Evolutionary conservation across 345 rosid genomes (phyloP), one percentile per base, ranked within the genome.

Genomic region (Citrus unshiu): DNA sequence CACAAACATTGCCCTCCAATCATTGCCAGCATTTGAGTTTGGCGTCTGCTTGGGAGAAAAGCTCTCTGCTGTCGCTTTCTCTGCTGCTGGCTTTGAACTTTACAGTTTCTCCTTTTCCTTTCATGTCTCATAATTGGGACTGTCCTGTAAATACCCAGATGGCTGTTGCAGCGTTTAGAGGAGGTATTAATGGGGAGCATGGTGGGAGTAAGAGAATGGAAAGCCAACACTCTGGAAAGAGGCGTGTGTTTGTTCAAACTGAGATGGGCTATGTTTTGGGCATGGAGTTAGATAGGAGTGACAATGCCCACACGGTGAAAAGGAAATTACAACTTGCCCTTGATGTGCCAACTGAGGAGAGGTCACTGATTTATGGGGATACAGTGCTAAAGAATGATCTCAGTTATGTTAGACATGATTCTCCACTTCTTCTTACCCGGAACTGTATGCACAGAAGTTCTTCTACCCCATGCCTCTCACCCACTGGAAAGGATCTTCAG

Each of bases 201-300:
- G 75, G 80, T 62, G 83, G 59, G 78, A 89, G 84, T 49, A 84
- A 72, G 37, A 83, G 79, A 66, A 81, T 58, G 78, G 88, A 82
- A 90, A 85, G 92, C 24, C 83, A 81, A n/a, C 84, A 85, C 83
- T 67, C 90, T 24, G 89, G 89, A 14, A 64, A 88, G 77, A 89
- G 92, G 77, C 84, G 92, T 62, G 91, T 91, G 16, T 91, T 91
- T 39, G 92, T 91, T 66, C 92, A 91, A 69, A 91, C 94, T 2
- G 92, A 91, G 81, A 88, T 88, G 10, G 92, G 94, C 8, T 91
- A 87, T 85, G 92, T 91, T 58, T 79, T 91, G 79, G 90, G 90
- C 13, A 79, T 91, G 87, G 92, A 91, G 54, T 79, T 91, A 76
- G 92, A 89, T 68, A 87, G 92, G 51, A 70, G 76, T 79, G 94